Base-by-base conservation (phyloP, 108 stramenopile species). In the Asterionellopsis glacialis region DNA sequence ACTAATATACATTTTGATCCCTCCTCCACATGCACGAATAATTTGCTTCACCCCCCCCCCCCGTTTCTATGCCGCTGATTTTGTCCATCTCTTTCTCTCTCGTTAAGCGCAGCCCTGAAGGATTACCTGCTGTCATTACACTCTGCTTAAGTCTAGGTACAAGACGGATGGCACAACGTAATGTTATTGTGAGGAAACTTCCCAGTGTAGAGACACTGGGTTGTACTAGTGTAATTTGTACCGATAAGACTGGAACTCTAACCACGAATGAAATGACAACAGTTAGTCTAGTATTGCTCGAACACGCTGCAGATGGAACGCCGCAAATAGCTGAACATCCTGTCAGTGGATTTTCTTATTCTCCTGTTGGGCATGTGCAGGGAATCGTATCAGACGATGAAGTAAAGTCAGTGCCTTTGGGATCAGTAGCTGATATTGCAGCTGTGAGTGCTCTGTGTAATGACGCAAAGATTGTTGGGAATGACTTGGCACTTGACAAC, bases 221-320 rank as follows among this genome's bases (percentile, higher is more conserved):
- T 25, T 97, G 87, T 51, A 94, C 91, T 9, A 80, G 83, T 43
- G 94, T 95, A 52, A 95, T 98, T 59, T 96, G 95, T 70, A 90
- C 90, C 14, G 98, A 99, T 81, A 98, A 99, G 71, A 99, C 98
- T 9, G 98, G 98, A 27, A 99, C 98, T 13, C 73, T 99, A 3
- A 99, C 98, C 0, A 93, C 95, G 44, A 97, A 97, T 78, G 87
- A 94, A 72, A 98, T 98, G 98, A 96, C 98, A n/a, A 96, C 85
- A 15, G 90, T 83, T n/a, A 82, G 73, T 18, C 49, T 87, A 62
- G 75, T 83, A n/a, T 28, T 82, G 42, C 47, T 92, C 43, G 87
- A 88, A 64, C 44, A 67, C 0, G 67, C 63, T 42, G 45, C 60
- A 12, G 64, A 59, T 9, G 63, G 33, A 50, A 51, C 27, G 23